These are phyloP conservation scores for Aspergillus sojae DNA, from an alignment of 2,329 filamentous ascomycete species.

Conservation along the genomic window DNA sequence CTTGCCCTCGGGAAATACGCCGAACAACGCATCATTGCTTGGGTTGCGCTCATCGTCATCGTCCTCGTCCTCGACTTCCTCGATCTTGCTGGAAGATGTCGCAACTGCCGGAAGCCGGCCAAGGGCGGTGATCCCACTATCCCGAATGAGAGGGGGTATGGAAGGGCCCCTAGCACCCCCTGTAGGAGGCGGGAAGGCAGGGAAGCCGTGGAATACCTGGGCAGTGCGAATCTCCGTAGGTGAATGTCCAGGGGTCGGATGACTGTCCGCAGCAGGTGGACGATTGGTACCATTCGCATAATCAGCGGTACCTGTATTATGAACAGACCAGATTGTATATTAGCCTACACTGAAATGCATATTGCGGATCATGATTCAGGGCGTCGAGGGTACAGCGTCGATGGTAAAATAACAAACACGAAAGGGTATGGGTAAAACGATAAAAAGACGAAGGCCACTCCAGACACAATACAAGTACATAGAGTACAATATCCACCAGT, in stretches of 20 bases:
- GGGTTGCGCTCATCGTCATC: conserved; percentile 35
- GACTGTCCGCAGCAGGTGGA: conserved; percentile 63
- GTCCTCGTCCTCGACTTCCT: conserved; percentile 20
- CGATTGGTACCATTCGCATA: conserved; percentile 56
- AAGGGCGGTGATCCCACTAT: conserved; percentile 51
- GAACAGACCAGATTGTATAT: conserved; percentile 31
- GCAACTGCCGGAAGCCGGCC: conserved; percentile 36
- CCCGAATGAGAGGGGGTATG: conserved; percentile 67
- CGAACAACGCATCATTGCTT: conserved; percentile 71
- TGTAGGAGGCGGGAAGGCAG: conserved; percentile 59
- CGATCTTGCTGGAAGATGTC: conserved; percentile 32
- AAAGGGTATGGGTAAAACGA: conserved; percentile 26
- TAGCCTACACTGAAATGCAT: conserved; percentile 46
- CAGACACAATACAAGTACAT: conserved; percentile 18
- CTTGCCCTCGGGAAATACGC: conserved; percentile 84
- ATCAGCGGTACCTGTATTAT: conserved; percentile 42
- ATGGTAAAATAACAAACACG: conserved; percentile 25
- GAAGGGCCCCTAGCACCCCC: conserved; percentile 57
- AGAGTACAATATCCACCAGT: conserved; percentile 9
- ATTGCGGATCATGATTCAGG: conserved; percentile 17
- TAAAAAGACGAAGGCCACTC: conserved; percentile 8
- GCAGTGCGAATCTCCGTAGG: conserved; percentile 70
- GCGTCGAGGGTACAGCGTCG: conserved; percentile 15
- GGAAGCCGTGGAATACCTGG: conserved; percentile 74
- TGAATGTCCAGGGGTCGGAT: conserved; percentile 50